phyloP scores from a whole-genome alignment of 108 stramenopile genomes.

The Fragilariopsis cylindrus region DNA sequence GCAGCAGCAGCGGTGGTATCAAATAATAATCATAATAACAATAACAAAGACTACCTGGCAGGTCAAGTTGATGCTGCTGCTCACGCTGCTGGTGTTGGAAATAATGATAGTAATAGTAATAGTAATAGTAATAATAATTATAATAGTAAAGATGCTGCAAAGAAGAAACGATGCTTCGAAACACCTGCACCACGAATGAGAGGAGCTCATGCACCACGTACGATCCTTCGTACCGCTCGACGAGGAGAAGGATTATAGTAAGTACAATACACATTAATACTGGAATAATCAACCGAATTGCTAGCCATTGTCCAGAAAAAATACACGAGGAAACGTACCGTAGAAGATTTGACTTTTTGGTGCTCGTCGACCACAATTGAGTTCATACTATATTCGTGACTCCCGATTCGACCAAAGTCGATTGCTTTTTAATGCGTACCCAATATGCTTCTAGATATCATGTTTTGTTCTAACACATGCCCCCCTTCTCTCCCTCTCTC shows the following conservation, averaged over 20 bases:
- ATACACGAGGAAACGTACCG: too few relatives aligned
- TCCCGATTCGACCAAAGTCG: too few relatives aligned
- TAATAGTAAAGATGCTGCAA: not conserved
- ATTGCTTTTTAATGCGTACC: too few relatives aligned
- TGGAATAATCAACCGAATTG: too few relatives aligned
- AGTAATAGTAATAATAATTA: not conserved
- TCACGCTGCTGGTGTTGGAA: not conserved
- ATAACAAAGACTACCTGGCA: too few relatives aligned
- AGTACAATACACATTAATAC: not conserved
- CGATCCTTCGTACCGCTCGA: conserved; percentile 54
- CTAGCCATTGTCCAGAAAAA: too few relatives aligned
- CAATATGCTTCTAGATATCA: too few relatives aligned
- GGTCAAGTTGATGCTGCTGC: not conserved
- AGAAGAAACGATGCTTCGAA: conserved; percentile 32
- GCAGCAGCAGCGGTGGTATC: conserved; percentile 5
- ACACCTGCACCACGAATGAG: conserved; percentile 44
- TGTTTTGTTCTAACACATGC: not conserved
- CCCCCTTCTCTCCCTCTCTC: too few relatives aligned
- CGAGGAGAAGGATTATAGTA: conserved; percentile 67
- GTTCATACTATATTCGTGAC: too few relatives aligned
- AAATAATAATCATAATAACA: not conserved
- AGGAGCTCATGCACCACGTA: not conserved
- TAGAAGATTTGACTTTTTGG: too few relatives aligned
- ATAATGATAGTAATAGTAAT: not conserved
- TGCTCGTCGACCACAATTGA: too few relatives aligned